Evolutionary conservation across 495 filamentous ascomycete genomes (phyloP).

Genomic region (Penicillium goetzii): DNA sequence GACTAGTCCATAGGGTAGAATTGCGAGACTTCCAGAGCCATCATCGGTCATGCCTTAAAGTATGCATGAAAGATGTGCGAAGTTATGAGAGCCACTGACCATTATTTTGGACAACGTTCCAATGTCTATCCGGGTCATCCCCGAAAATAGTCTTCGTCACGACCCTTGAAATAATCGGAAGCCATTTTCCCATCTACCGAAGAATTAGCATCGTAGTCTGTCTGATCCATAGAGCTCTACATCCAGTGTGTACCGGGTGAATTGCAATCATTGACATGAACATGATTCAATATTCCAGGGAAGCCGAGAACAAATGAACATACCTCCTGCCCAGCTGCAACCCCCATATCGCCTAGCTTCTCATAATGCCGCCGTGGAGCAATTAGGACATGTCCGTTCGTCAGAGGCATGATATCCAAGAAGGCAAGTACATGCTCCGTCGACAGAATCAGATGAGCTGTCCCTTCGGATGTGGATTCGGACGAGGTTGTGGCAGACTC

Average conservation of each 20-base stretch:
- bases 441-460: slow-evolving; percentile 72
- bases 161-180: slow-evolving; percentile 74
- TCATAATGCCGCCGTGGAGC: slow-evolving; percentile 70
- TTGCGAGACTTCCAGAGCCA: background rate
- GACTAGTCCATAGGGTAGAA: background rate
- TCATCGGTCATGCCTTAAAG: background rate
- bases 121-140: slow-evolving; percentile 46
- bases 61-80: slow-evolving; percentile 4
- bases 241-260: background rate
- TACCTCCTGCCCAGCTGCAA: slow-evolving; percentile 58
- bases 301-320: slow-evolving; percentile 2
- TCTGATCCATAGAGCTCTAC: background rate
- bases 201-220: background rate
- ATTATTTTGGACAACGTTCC: slow-evolving; percentile 95
- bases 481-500: slow-evolving; percentile 4
- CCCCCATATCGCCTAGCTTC: slow-evolving; percentile 68
- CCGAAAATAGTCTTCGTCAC: slow-evolving; percentile 58
- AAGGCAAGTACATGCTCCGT: slow-evolving; percentile 78
- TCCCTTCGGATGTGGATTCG: slow-evolving; percentile 29
- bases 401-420: slow-evolving; percentile 86
- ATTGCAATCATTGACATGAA: background rate
- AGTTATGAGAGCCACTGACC: slow-evolving; percentile 49
- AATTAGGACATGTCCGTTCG: slow-evolving; percentile 76
- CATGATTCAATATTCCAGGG: background rate
- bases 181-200: slow-evolving; percentile 63